A percentile compares a stretch with the other conserved stretches of the same genome.
These are phyloP conservation scores for Hymenoscyphus fructigenus DNA, from an alignment of 2,329 filamentous ascomycete species.

Conservation along the genomic window DNA sequence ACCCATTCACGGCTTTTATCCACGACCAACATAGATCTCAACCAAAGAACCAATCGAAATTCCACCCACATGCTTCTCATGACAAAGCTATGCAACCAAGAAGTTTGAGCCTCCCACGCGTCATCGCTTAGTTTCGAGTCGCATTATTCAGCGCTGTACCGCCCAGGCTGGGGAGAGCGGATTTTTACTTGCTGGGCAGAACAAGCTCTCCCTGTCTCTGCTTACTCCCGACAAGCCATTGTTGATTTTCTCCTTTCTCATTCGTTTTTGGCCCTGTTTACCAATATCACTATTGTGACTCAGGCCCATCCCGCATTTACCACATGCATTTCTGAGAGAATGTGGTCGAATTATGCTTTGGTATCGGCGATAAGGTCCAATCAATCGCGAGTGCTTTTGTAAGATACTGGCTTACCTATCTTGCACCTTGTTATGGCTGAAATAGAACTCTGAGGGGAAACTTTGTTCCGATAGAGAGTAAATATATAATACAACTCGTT, in stretches of 20 bases:
- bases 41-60: neutral
- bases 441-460: too few relatives aligned
- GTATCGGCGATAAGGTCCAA: neutral
- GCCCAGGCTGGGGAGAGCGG: neutral
- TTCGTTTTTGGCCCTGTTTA: neutral
- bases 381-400: conserved; percentile 3
- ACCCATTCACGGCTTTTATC: neutral
- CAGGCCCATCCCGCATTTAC: neutral
- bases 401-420: neutral
- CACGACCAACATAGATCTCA: neutral
- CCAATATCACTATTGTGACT: neutral
- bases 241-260: neutral
- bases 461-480: neutral
- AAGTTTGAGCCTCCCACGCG: neutral
- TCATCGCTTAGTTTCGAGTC: neutral
- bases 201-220: neutral
- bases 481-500: neutral
- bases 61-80: neutral
- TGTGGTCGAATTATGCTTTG: conserved; percentile 1
- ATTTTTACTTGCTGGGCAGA: neutral
- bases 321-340: conserved; percentile 1
- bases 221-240: neutral
- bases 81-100: neutral
- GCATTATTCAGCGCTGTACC: neutral
- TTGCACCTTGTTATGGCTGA: too few relatives aligned